phyloP scores from a whole-genome alignment of 2,329 filamentous ascomycete species.

The Calycina herbarum region DNA sequence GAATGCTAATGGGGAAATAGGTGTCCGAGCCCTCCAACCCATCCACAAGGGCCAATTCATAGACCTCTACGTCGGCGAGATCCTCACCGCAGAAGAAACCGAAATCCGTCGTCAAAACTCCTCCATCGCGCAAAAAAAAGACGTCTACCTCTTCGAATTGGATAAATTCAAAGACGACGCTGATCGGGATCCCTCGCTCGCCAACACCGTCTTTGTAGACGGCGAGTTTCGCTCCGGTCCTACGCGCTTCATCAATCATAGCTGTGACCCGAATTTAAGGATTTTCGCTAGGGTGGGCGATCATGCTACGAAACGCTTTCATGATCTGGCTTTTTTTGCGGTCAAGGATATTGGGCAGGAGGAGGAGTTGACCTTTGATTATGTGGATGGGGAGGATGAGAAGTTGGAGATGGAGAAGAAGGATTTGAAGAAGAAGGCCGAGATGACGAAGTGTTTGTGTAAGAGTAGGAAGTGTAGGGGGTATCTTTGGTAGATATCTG shows the following conservation, averaged over 20 bases:
- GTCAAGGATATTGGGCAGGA: constrained; percentile 62
- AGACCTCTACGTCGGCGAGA: constrained; percentile 74
- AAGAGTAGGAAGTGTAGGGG: constrained; percentile 66
- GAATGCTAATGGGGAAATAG: constrained; percentile 37
- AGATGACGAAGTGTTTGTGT: constrained; percentile 63
- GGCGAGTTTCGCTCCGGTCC: constrained; percentile 78
- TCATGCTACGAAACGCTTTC: constrained; percentile 70
- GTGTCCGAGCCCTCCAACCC: constrained; percentile 63
- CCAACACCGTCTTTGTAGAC: constrained; percentile 58
- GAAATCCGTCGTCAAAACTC: constrained; percentile 60
- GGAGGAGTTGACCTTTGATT: constrained; percentile 78
- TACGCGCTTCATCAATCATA: constrained; percentile 81
- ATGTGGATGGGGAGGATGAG: constrained; percentile 63
- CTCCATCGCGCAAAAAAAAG: constrained; percentile 61
- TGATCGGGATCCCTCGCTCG: constrained; percentile 47
- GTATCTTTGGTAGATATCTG: constrained; percentile 59
- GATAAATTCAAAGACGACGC: constrained; percentile 71
- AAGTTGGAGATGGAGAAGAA: constrained; percentile 50
- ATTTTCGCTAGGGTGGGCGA: constrained; percentile 80
- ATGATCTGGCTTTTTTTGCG: constrained; percentile 77
- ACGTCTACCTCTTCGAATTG: constrained; percentile 76
- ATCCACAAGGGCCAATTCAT: constrained; percentile 75
- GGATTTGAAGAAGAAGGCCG: constrained; percentile 48
- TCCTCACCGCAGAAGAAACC: constrained; percentile 65
- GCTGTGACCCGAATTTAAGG: constrained; percentile 74